Conservation (phyloP, 306 rosid species). For the Lithocarpus polystachyus region DNA sequence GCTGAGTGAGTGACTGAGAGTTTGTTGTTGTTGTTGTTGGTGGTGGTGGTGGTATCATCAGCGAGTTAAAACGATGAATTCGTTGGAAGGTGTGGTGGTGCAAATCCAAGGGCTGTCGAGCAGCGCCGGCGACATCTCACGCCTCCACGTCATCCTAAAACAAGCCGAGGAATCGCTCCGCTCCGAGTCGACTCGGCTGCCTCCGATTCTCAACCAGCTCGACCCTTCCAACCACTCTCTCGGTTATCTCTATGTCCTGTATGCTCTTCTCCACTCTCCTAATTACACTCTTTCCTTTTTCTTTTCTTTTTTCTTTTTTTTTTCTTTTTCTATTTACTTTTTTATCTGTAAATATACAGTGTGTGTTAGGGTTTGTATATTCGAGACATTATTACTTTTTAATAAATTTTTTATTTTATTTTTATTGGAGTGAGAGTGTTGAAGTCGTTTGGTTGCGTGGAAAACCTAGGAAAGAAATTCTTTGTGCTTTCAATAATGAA, state of each 20-base stretch:
- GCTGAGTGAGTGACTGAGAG: not conserved
- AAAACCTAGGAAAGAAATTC: not conserved
- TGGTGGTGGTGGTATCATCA: not conserved
- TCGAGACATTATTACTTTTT: not conserved
- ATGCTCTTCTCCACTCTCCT: constrained; percentile 10
- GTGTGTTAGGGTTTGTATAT: constrained; percentile 6
- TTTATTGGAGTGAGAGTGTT: no score
- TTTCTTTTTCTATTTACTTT: not conserved
- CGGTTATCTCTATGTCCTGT: constrained; percentile 75
- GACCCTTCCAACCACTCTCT: constrained; percentile 71
- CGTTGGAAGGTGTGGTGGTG: constrained; percentile 41
- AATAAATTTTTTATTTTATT: no score
- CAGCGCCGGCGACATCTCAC: constrained; percentile 48
- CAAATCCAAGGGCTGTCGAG: constrained; percentile 73
- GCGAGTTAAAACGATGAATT: constrained; percentile 21
- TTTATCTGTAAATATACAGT: constrained; percentile 4
- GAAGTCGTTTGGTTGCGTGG: not conserved
- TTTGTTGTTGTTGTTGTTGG: not conserved
- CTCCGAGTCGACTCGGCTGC: constrained; percentile 50
- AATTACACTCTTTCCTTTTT: not conserved
- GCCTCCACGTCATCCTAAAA: constrained; percentile 60
- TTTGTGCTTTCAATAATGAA: no score
- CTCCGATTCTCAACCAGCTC: constrained; percentile 54
- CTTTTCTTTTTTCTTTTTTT: not conserved
- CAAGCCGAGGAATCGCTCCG: constrained; percentile 63